Evolutionary conservation across 805 yeast species (phyloP).

Genomic region (Starmera dryadoides): DNA sequence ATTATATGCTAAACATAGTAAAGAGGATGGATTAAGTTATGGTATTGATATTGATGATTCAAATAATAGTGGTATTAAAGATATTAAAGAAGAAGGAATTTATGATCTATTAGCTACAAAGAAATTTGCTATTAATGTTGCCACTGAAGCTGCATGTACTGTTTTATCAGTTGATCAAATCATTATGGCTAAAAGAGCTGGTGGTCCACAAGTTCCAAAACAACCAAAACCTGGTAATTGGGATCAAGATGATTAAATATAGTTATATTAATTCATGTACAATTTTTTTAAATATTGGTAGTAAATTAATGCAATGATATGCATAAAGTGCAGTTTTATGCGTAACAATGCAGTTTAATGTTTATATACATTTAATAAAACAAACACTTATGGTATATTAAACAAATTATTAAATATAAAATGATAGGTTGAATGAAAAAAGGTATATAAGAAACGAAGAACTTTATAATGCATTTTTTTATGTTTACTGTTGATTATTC

Average conservation of each 20-base stretch:
- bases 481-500: no score
- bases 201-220: conserved; percentile 89
- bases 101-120: conserved; percentile 77
- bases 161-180: conserved; percentile 92
- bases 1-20: conserved; percentile 81
- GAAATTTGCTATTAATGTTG: conserved; percentile 82
- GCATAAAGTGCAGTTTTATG: no score
- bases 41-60: conserved; percentile 83
- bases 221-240: conserved; percentile 90
- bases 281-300: no score
- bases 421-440: no score
- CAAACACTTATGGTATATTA: no score
- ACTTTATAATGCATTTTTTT: no score
- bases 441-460: no score
- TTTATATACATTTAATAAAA: no score
- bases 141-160: conserved; percentile 92
- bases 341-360: no score
- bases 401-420: no score
- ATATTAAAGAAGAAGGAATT: conserved; percentile 62
- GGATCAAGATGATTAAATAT: conserved; percentile 78
- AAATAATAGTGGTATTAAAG: conserved; percentile 57
- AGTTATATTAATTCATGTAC: no score
- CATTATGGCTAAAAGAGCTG: conserved; percentile 98
- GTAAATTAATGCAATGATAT: no score
- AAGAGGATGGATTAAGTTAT: conserved; percentile 28